phyloP scores from a whole-genome alignment of 179 eudicot species.

The Nepenthes alata region DNA sequence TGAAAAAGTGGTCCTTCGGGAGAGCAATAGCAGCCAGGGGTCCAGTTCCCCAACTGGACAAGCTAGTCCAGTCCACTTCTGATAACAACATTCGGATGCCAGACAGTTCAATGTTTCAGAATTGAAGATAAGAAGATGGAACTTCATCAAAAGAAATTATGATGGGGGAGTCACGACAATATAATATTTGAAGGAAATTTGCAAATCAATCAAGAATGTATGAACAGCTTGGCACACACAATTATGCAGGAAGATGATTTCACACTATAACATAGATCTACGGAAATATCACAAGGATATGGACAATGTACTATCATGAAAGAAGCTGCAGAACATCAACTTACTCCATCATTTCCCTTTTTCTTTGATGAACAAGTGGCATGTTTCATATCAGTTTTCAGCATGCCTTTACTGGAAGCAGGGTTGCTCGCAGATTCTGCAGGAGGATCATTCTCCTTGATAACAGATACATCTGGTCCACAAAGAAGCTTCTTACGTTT shows the following conservation, averaged over 20 bases:
- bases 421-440: conserved; percentile 27
- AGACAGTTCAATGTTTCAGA: too few species aligned
- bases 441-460: conserved; percentile 24
- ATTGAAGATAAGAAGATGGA: too few species aligned
- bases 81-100: too few species aligned
- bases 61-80: too few species aligned
- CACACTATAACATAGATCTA: background rate
- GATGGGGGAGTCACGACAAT: too few species aligned
- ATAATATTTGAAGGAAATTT: too few species aligned
- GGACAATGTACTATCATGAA: background rate
- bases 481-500: conserved; percentile 56
- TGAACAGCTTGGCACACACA: too few species aligned
- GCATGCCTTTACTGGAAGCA: conserved; percentile 25
- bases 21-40: too few species aligned
- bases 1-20: too few species aligned
- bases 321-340: conserved; percentile 5
- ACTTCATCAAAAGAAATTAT: too few species aligned
- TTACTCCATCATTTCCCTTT: conserved; percentile 80
- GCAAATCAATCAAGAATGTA: too few species aligned
- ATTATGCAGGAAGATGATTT: background rate
- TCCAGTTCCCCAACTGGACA: too few species aligned
- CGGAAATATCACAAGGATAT: background rate
- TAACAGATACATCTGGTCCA: conserved; percentile 28
- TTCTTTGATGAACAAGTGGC: conserved; percentile 31
- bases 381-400: conserved; percentile 21